These are phyloP conservation scores for Malassezia obtusa DNA, from an alignment of 1,284 basidiomycete genomes.

Conservation along the genomic window DNA sequence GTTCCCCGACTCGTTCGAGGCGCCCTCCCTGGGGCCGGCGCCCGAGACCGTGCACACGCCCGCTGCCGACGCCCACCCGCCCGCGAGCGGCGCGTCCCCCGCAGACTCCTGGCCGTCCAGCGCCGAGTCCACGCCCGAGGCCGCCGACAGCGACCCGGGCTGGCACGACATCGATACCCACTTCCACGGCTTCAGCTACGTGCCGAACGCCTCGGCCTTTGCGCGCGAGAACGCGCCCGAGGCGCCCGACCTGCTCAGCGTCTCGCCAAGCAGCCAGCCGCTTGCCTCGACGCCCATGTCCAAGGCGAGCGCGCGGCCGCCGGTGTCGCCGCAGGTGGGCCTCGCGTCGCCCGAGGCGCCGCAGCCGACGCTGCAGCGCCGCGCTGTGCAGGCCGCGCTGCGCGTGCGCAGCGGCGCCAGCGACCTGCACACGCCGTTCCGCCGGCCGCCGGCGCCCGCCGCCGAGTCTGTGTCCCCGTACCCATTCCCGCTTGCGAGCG, in stretches of 20 bases:
- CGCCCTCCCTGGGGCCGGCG: neutral
- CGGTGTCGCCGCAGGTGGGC: neutral
- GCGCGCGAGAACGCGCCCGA: neutral
- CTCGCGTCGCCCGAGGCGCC: neutral
- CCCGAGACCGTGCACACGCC: neutral
- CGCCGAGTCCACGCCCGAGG: neutral
- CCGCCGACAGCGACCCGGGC: constrained; percentile 3
- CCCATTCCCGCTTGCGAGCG: constrained; percentile 28
- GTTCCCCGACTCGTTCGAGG: constrained; percentile 27
- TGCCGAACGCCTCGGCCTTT: constrained; percentile 27
- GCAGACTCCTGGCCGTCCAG: constrained; percentile 8
- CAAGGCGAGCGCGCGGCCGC: constrained; percentile 8
- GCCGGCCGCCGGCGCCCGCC: neutral
- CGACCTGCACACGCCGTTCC: constrained; percentile 1
- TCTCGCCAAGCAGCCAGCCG: constrained; percentile 13
- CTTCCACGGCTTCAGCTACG: constrained; percentile 33
- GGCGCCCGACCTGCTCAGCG: neutral
- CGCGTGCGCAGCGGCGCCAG: neutral
- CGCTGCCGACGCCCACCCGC: neutral
- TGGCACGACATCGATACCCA: constrained; percentile 34
- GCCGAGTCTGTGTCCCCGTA: constrained; percentile 30
- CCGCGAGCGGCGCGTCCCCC: neutral
- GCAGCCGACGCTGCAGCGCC: constrained; percentile 15
- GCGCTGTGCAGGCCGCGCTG: constrained; percentile 16
- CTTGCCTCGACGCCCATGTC: constrained; percentile 29